Evolutionary conservation across 495 filamentous ascomycete genomes (phyloP).

Genomic region (Tuber calosporum): DNA sequence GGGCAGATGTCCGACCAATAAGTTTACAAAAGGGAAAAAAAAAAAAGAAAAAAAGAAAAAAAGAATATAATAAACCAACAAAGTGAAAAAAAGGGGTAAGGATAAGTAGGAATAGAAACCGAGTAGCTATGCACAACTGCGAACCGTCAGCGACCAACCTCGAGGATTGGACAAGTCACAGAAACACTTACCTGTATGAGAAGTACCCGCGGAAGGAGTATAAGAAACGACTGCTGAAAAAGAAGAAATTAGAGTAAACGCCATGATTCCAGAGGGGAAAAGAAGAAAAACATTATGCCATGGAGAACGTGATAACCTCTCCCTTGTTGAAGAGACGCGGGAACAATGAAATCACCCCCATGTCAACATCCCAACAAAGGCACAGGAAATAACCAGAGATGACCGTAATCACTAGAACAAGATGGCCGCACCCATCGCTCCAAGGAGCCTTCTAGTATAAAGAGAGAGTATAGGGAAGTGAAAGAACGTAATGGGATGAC

Average conservation of each 20-base stretch:
- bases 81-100: neutral
- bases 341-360: neutral
- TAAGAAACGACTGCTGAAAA: neutral
- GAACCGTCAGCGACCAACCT: neutral
- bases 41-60: neutral
- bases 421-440: neutral
- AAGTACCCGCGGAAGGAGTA: neutral
- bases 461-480: neutral
- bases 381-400: neutral
- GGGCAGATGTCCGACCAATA: neutral
- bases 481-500: neutral
- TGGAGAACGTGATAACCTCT: neutral
- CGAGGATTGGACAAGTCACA: neutral
- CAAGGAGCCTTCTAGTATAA: neutral
- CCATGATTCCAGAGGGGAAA: neutral
- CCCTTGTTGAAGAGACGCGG: neutral
- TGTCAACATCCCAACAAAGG: neutral
- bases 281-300: neutral
- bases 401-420: neutral
- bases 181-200: neutral
- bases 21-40: neutral
- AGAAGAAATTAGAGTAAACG: neutral
- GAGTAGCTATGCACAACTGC: neutral
- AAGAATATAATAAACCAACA: neutral
- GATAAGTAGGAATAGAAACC: neutral